Conservation (phyloP, 331 rosid species). For the Rhamnella rubrinervis region DNA sequence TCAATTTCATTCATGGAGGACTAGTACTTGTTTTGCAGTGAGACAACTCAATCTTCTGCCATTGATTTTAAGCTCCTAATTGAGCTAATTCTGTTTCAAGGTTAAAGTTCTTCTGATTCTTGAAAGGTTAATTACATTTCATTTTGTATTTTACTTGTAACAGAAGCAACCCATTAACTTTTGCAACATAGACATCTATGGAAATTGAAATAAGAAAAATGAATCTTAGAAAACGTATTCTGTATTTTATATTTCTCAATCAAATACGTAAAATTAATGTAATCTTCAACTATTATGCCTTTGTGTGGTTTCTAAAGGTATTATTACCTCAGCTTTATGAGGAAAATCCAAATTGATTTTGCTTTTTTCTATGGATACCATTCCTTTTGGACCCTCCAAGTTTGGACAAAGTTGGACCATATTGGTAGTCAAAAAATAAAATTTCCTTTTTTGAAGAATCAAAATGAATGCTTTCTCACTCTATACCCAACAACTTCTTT, state of each 20-base stretch:
- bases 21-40: too few species aligned
- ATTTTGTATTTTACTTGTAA: too few species aligned
- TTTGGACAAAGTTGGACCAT: constrained; percentile 14
- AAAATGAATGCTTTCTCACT: background rate
- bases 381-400: constrained; percentile 11
- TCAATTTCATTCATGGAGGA: background rate
- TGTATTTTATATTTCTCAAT: too few species aligned
- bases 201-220: too few species aligned
- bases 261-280: background rate
- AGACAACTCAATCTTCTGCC: too few species aligned
- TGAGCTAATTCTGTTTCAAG: too few species aligned
- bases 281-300: background rate
- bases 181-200: too few species aligned
- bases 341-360: constrained; percentile 10
- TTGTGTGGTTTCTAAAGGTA: background rate
- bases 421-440: background rate
- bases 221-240: too few species aligned
- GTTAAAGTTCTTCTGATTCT: too few species aligned
- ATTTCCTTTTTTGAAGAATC: background rate
- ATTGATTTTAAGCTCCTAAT: background rate
- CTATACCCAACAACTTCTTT: background rate
- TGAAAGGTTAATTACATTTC: too few species aligned
- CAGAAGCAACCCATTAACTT: too few species aligned
- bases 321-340: constrained; percentile 3
- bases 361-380: constrained; percentile 2